phyloP scores from a whole-genome alignment of 345 rosid species.

The Firmiana major region DNA sequence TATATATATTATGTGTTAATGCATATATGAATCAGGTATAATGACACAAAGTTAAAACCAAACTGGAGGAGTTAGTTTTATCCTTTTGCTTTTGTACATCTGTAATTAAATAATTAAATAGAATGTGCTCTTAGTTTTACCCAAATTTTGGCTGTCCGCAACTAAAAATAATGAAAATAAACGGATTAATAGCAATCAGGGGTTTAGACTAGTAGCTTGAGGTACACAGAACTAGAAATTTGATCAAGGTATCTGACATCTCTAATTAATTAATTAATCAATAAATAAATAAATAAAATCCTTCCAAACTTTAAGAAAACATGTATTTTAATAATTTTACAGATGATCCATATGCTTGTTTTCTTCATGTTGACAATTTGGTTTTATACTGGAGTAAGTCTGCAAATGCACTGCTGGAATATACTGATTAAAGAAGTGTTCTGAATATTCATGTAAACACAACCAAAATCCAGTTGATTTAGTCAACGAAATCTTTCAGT shows the following conservation, averaged over 20 bases:
- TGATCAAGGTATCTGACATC: not conserved
- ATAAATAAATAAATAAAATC: not conserved
- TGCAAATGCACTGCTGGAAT: not conserved
- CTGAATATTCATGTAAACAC: not conserved
- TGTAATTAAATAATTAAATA: too few species aligned
- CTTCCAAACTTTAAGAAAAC: not conserved
- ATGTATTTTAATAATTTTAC: too few species aligned
- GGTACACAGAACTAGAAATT: not conserved
- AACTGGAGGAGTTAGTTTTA: too few species aligned
- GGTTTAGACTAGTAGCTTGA: not conserved
- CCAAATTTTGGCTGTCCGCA: not conserved
- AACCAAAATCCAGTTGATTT: not conserved
- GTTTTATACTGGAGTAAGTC: not conserved
- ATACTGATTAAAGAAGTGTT: not conserved
- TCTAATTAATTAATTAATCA: not conserved
- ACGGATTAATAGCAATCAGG: not conserved
- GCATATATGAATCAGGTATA: too few species aligned
- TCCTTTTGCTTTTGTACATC: not conserved
- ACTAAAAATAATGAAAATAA: not conserved
- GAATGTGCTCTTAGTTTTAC: not conserved
- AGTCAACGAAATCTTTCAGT: not conserved
- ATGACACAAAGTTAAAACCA: too few species aligned
- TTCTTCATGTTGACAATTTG: not conserved
- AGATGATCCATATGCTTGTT: not conserved
- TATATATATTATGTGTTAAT: too few species aligned